Percentiles rank a stretch among this genome's conserved stretches.
Conservation (phyloP, 176 grass and related monocot genomes). For the Oryza longistaminata region DNA sequence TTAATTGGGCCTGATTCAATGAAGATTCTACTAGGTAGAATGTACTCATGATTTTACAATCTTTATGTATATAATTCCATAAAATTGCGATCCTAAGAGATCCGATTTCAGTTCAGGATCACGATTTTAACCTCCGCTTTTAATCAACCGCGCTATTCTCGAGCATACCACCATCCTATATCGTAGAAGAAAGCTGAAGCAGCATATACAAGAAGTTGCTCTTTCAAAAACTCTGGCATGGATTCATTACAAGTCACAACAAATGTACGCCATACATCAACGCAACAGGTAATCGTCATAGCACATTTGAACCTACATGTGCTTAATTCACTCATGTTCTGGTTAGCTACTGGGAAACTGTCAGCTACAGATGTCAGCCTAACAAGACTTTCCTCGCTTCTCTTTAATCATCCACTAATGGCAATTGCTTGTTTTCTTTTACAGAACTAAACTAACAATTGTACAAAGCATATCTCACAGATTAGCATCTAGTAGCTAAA, state of each 20-base stretch:
- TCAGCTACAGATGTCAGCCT: conserved; percentile 27
- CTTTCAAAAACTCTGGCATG: neutral
- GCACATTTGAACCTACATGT: conserved; percentile 23
- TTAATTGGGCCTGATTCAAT: too few species aligned
- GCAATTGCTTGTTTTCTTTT: conserved; percentile 27
- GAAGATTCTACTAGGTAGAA: too few species aligned
- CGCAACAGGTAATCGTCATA: neutral
- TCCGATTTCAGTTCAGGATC: too few species aligned
- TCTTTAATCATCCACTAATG: conserved; percentile 19
- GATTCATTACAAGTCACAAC: neutral
- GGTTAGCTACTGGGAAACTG: conserved; percentile 15
- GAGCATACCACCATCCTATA: neutral
- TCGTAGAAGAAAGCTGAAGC: neutral
- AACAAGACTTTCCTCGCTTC: neutral
- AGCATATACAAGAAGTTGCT: conserved; percentile 26
- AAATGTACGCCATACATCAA: conserved; percentile 12
- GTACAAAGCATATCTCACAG: conserved; percentile 41
- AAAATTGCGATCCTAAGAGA: too few species aligned
- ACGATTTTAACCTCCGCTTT: too few species aligned
- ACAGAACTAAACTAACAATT: conserved; percentile 21
- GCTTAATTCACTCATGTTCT: conserved; percentile 41
- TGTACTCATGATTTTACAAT: too few species aligned
- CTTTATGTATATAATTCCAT: too few species aligned
- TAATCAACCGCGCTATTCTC: neutral
- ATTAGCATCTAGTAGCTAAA: conserved; percentile 36